Evolutionary conservation across 1,139 yeast genomes (phyloP), one percentile per base, ranked within the genome.

Genomic region (Diutina pseudorugosa): DNA sequence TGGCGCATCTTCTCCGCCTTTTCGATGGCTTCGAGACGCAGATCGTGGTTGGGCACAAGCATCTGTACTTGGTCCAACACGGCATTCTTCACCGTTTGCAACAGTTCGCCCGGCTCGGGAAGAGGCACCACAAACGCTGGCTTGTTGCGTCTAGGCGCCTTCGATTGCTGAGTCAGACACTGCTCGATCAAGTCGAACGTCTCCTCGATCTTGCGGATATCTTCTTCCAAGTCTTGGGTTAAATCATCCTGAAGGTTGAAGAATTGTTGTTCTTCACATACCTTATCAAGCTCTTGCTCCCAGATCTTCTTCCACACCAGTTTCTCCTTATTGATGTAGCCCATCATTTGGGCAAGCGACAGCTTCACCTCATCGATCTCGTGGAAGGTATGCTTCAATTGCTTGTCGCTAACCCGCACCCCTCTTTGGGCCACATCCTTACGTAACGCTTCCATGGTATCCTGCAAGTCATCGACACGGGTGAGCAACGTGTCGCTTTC

Each of bases 381-480:
- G 58, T 80, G 80, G 14, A 76, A 62, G 2, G 94, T 85, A 36
- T 75, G 71, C 47, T 78, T 83, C 42, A 93, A 68, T 61, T 90
- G 95, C 56, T 85, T 83, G 50, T 78, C 80, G 0, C 89, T 73
- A 14, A 95, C 91, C 50, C 91, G 78, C 0, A 90, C 94, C 19
- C 97, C 96, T 57, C 97, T 77, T 56, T 84, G 88, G 0, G 96
- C 96, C 12, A 93, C 96, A 67, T 91, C 98, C 59, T 89, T 83
- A 55, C 97, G 75, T 55, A 93, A 71, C 1, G 90, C 90, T 62
- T 94, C 98, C 67, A 94, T 87, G 6, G 87, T 66, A 66, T 94
- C 98, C 63, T 91, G 97, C 41, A 94, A 71, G 60, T 90, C 97
- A 63, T 94, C 98, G 3, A 91, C 95, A 57, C 77, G 80, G 0